Evolutionary conservation across 495 filamentous ascomycete species (phyloP).

Genomic region (Neurospora sublineolata): DNA sequence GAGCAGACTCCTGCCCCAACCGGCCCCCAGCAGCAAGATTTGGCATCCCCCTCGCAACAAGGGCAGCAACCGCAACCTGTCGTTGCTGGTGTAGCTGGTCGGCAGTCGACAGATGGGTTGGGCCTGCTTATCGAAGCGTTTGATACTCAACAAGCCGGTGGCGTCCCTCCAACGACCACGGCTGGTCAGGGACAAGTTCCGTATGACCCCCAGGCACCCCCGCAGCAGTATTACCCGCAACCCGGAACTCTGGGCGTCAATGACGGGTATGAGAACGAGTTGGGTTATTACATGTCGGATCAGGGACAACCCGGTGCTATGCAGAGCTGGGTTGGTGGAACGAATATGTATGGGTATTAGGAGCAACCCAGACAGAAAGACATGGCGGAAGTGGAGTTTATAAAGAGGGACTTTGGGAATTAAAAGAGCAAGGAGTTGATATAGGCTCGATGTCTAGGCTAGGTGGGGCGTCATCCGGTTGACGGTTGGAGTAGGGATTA

Average conservation of each 20-base stretch:
- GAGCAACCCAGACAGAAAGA: background rate
- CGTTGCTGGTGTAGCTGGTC: background rate
- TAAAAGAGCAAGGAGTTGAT: background rate
- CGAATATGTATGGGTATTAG: slow-evolving; percentile 16
- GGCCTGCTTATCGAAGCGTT: slow-evolving; percentile 22
- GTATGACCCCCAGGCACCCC: slow-evolving; percentile 14
- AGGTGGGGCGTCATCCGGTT: background rate
- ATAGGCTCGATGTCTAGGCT: background rate
- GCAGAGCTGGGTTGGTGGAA: slow-evolving; percentile 13
- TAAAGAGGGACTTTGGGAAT: background rate
- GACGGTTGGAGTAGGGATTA: background rate
- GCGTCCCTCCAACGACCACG: background rate
- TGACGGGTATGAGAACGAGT: slow-evolving; percentile 24
- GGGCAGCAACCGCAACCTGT: background rate
- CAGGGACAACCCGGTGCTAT: slow-evolving; percentile 4
- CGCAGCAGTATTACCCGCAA: slow-evolving; percentile 14
- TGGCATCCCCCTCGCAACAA: background rate
- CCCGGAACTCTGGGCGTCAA: slow-evolving; percentile 8
- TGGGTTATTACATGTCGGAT: slow-evolving; percentile 21
- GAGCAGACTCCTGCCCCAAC: background rate
- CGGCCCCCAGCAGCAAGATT: background rate
- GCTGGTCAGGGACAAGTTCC: background rate
- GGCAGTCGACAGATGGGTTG: slow-evolving; percentile 17
- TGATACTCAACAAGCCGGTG: slow-evolving; percentile 12
- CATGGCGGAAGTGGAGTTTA: background rate